Conservation (phyloP, 352 stramenopile species). For the Phytophthora megakarya region DNA sequence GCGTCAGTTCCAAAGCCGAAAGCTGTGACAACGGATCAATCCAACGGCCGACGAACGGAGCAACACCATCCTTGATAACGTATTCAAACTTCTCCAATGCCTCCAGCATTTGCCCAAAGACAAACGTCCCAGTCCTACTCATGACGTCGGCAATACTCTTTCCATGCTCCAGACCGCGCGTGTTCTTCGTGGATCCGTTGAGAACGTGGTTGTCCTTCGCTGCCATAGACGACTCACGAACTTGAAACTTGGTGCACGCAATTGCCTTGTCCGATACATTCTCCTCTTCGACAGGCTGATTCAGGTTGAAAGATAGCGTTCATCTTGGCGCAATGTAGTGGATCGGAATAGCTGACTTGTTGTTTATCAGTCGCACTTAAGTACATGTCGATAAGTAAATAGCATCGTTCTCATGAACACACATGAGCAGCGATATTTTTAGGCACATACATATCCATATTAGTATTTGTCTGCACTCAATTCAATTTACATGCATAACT, state of each 20-base stretch:
- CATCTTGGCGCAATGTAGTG: conserved; percentile 1
- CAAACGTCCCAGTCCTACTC: conserved; percentile 2
- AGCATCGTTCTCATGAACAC: no score
- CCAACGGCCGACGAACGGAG: conserved; percentile 8
- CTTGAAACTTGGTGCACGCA: conserved; percentile 7
- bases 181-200: conserved; percentile 10
- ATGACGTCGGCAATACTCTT: conserved; percentile 13
- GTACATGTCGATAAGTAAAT: no score
- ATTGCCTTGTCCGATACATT: neutral
- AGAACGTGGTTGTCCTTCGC: neutral
- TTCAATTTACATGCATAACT: no score
- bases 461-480: no score
- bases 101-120: conserved; percentile 8
- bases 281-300: conserved; percentile 12
- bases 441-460: no score
- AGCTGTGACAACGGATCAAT: neutral
- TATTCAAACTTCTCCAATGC: conserved; percentile 13
- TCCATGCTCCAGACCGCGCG: neutral
- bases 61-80: conserved; percentile 9
- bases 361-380: conserved; percentile 3
- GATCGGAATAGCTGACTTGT: neutral
- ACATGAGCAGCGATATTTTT: no score
- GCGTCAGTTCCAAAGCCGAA: no score
- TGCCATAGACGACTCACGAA: neutral
- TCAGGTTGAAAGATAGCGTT: conserved; percentile 7